A percentile compares a stretch with the other conserved stretches of the same genome.
Conservation (phyloP, 345 rosid species). For the Gossypioides kirkii region DNA sequence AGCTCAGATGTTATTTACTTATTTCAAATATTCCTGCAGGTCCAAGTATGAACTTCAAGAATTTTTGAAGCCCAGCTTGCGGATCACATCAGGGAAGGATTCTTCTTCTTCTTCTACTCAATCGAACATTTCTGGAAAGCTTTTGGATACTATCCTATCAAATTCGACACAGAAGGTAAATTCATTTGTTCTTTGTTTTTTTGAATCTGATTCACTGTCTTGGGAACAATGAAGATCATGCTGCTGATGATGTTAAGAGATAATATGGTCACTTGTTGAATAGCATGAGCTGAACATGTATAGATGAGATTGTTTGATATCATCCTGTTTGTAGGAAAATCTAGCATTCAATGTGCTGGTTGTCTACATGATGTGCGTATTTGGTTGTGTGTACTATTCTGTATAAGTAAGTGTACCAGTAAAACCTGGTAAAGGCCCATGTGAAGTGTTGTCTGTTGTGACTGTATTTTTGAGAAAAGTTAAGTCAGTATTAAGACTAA, state of each 20-base stretch:
- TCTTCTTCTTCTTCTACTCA: conserved; percentile 40
- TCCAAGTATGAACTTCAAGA: conserved; percentile 97
- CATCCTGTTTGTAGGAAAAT: background rate
- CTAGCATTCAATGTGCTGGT: background rate
- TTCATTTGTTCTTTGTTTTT: background rate
- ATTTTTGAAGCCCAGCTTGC: conserved; percentile 89
- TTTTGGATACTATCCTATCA: conserved; percentile 60
- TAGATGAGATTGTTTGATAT: background rate
- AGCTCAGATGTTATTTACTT: conserved; percentile 16
- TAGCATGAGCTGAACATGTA: background rate
- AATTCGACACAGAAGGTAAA: conserved; percentile 56
- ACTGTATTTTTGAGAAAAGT: background rate
- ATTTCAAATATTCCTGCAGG: conserved; percentile 39
- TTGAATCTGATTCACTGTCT: background rate
- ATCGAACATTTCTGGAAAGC: conserved; percentile 57
- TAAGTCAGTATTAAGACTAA: background rate
- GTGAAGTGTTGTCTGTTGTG: background rate
- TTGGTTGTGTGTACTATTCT: background rate
- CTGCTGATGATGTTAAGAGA: background rate
- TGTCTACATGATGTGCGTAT: background rate
- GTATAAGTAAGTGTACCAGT: background rate
- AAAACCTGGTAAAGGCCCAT: background rate
- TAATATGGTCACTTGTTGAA: background rate
- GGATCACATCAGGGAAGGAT: conserved; percentile 55
- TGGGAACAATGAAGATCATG: background rate